Evolutionary conservation across 192 early-diverging fungal genomes (phyloP).

Genomic region (Entomortierella chlamydospora): DNA sequence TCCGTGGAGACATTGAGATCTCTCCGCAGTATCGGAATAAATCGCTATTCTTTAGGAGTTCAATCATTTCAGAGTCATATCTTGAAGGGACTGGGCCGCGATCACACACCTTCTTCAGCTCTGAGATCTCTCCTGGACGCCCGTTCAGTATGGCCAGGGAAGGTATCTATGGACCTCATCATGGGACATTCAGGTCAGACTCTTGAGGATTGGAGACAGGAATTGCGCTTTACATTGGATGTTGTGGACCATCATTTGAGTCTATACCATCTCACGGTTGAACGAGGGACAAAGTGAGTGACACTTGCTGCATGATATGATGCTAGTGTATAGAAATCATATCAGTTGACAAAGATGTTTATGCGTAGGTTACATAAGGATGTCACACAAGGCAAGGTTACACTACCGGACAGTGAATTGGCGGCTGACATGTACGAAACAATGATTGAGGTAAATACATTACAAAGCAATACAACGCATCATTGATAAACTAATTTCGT

Average conservation of each 20-base stretch:
- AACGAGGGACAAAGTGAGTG: constrained; percentile 63
- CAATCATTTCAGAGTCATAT: constrained; percentile 59
- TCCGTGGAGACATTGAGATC: constrained; percentile 31
- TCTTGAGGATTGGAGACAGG: constrained; percentile 55
- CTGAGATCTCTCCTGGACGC: constrained; percentile 56
- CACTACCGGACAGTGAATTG: constrained; percentile 52
- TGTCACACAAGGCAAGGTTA: constrained; percentile 35
- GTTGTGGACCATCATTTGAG: constrained; percentile 64
- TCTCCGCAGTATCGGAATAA: constrained; percentile 61
- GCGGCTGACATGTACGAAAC: constrained; percentile 66
- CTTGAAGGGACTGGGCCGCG: constrained; percentile 56
- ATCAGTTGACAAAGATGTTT: background rate
- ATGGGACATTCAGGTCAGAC: constrained; percentile 63
- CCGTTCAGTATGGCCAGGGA: constrained; percentile 54
- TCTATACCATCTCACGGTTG: constrained; percentile 65
- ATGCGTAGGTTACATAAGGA: constrained; percentile 52
- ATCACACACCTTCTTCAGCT: constrained; percentile 58
- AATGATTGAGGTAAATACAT: constrained; percentile 46
- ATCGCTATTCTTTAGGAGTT: constrained; percentile 64
- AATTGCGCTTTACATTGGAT: constrained; percentile 57
- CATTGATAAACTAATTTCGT: too few species aligned
- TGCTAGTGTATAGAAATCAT: too few species aligned
- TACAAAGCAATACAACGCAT: background rate
- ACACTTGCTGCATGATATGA: background rate
- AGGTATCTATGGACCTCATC: constrained; percentile 64